Percentiles rank a stretch among this genome's conserved stretches.
Conservation (phyloP, 345 rosid genomes). For the Excoecaria agallocha region DNA sequence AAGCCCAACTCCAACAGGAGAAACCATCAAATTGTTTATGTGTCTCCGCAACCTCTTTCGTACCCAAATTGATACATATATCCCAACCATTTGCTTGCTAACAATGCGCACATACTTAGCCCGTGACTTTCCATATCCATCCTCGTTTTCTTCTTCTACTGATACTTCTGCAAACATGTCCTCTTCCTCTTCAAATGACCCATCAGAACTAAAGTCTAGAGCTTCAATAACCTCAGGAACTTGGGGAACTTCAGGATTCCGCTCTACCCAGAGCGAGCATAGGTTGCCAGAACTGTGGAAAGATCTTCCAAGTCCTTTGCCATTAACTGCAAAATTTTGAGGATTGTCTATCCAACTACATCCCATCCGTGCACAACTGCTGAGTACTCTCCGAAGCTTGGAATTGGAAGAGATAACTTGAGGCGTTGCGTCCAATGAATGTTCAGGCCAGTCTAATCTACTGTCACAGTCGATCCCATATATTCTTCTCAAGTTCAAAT, state of each 20-base stretch:
- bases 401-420: conserved; percentile 52
- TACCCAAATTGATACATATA: conserved; percentile 92
- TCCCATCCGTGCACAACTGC: conserved; percentile 72
- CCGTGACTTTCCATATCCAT: conserved; percentile 28
- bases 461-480: conserved; percentile 37
- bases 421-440: conserved; percentile 68
- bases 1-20: conserved; percentile 95
- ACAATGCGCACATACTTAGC: conserved; percentile 72
- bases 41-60: conserved; percentile 77
- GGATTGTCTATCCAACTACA: conserved; percentile 43
- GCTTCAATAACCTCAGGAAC: conserved; percentile 32
- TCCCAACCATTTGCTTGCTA: conserved; percentile 99
- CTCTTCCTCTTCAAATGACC: conserved; percentile 50
- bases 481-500: conserved; percentile 41
- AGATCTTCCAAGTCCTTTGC: conserved; percentile 56
- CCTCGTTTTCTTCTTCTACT: conserved; percentile 27
- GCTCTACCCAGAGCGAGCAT: conserved; percentile 40
- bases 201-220: conserved; percentile 35
- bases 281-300: conserved; percentile 67
- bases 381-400: conserved; percentile 64
- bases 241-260: conserved; percentile 30
- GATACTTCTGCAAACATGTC: conserved; percentile 41
- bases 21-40: conserved; percentile 84
- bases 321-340: conserved; percentile 29
- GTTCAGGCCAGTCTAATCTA: conserved; percentile 83